Evolutionary conservation across 768 basidiomycete species (phyloP), one percentile per base, ranked within the genome.

Genomic region (Hericium alpestre): DNA sequence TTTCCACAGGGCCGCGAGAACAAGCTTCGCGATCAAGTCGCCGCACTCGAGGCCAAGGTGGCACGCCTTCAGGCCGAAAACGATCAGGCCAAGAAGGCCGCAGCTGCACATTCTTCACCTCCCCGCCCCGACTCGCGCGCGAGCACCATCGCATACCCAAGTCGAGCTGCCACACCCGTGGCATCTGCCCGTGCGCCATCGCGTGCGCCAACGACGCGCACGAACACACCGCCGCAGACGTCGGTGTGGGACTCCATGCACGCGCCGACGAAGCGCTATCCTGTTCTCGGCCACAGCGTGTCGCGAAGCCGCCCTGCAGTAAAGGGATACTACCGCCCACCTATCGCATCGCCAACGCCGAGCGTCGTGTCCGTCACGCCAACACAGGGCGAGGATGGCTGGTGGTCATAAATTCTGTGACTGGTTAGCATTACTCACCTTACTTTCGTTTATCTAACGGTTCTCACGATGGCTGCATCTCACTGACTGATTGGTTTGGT

Each of bases 221-320:
- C 76, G 40, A 67, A 71, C 51, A 79, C 83, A 3, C 78, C 79
- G n/a, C 77, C 79, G 0, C 68, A 70, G 41, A 59, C 77, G 6
- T 84, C 84, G 1, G 85, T 90, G 12, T 82, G 84, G 79, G 83
- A 89, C 64, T 91, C 90, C 1, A 89, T 81, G 61, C 80, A 80
- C 48, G 79, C 79, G 25, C 79, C 78, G 3, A 62, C 77, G 18
- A 65, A 46, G 47, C 60, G 46, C 40, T 53, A 54, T 25, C 18
- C 51, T 23, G 39, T 6, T 6, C 56, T 51, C n/a, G 38, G 50
- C 23, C 12, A 38, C 65, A 10, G 68, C 57, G 41, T 64, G 60
- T 60, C 71, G 66, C 48, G 66, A 65, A 64, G 60, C n/a, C 61
- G 62, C 20, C 66, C 63, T 56, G 66, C 63, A 66, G 72, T 65